Percentiles rank a stretch among this genome's conserved stretches.
Evolutionary conservation across 164 flowering plant genomes (phyloP).

Genomic region (Macadamia tetraphylla): DNA sequence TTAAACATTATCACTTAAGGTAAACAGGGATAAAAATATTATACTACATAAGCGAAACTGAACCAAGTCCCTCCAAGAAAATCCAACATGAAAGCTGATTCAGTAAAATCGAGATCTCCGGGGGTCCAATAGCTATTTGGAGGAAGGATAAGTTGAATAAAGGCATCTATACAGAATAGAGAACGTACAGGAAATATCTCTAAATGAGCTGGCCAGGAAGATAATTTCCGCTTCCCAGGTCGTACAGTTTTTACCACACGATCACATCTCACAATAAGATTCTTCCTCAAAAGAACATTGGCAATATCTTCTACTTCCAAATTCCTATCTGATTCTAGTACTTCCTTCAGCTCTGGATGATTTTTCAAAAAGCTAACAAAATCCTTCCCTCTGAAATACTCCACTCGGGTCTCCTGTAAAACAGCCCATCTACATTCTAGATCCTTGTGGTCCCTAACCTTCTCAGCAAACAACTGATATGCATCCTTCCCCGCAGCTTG

Average conservation of each 20-base stretch:
- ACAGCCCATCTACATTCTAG: constrained; percentile 96
- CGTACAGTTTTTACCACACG: constrained; percentile 95
- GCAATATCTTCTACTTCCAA: constrained; percentile 78
- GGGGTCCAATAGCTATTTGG: neutral
- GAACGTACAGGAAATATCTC: constrained; percentile 81
- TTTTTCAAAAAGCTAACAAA: constrained; percentile 71
- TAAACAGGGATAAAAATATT: neutral
- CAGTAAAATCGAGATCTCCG: neutral
- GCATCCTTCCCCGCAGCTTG: constrained; percentile 74
- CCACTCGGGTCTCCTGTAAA: constrained; percentile 92
- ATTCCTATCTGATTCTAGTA: constrained; percentile 62
- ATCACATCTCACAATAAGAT: constrained; percentile 86
- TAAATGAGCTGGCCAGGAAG: constrained; percentile 96
- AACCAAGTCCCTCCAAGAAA: too few relatives aligned
- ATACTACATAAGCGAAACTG: neutral
- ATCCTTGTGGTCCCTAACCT: constrained; percentile 88
- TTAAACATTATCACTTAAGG: neutral
- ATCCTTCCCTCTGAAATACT: constrained; percentile 92
- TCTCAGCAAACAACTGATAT: constrained; percentile 89
- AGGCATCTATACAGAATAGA: neutral
- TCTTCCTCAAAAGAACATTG: constrained; percentile 55
- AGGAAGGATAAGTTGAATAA: neutral
- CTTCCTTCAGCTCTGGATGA: constrained; percentile 71
- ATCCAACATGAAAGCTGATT: neutral
- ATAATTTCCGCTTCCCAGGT: constrained; percentile 93